These are phyloP conservation scores for Ophiostoma triangulosporum DNA, from an alignment of 2,329 filamentous ascomycete species.

Conservation along the genomic window DNA sequence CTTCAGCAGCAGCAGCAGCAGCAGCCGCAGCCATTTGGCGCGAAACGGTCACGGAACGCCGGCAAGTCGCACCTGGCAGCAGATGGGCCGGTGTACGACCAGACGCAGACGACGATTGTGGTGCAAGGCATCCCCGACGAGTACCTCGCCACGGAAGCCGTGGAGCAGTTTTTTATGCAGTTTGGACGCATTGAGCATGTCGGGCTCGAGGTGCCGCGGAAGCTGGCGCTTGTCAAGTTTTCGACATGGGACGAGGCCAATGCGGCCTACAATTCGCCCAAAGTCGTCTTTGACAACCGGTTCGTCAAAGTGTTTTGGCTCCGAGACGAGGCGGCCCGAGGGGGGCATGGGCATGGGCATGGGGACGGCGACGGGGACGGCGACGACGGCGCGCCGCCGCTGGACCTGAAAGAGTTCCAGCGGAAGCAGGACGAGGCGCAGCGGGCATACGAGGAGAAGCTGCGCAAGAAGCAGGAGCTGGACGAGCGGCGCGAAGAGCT, in stretches of 20 bases:
- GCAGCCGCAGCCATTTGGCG: background rate
- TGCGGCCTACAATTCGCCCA: conserved; percentile 61
- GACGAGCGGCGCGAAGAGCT: conserved; percentile 46
- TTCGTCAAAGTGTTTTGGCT: conserved; percentile 77
- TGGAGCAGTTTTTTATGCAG: conserved; percentile 56
- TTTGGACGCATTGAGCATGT: conserved; percentile 56
- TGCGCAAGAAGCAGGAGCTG: conserved; percentile 47
- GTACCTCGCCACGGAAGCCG: conserved; percentile 48
- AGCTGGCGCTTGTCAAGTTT: conserved; percentile 57
- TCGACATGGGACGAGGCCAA: conserved; percentile 52
- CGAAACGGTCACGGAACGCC: background rate
- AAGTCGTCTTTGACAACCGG: conserved; percentile 70
- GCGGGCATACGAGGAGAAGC: conserved; percentile 51
- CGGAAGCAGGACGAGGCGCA: conserved; percentile 61
- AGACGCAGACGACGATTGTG: conserved; percentile 53
- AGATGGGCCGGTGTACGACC: conserved; percentile 48
- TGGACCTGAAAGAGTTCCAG: conserved; percentile 57
- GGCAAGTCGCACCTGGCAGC: conserved; percentile 40
- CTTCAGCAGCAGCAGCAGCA: background rate
- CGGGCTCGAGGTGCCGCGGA: conserved; percentile 51
- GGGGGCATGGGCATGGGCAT: too few species aligned
- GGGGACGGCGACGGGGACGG: conserved; percentile 11
- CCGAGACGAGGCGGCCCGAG: conserved; percentile 36
- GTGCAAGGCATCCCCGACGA: conserved; percentile 68
- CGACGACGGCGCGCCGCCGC: conserved; percentile 30